Evolutionary conservation across 257 asterid genomes (phyloP).

Genomic region (Cinchona pubescens): DNA sequence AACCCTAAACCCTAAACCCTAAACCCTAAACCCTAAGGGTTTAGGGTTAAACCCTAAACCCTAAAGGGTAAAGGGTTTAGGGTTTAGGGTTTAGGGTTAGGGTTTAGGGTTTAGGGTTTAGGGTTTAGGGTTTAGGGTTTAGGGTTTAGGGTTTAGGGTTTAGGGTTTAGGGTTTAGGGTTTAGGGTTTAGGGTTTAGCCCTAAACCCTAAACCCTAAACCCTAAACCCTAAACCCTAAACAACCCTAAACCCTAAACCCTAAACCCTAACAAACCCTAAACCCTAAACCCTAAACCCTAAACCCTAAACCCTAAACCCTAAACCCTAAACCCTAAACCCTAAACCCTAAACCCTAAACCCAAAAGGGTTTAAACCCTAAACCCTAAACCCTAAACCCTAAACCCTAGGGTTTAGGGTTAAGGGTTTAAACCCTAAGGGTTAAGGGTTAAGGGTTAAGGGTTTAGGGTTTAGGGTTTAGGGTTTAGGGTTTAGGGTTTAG

Average conservation of each 20-base stretch:
- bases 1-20: too few species aligned
- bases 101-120: too few species aligned
- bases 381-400: constrained; percentile 12
- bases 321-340: constrained; percentile 4
- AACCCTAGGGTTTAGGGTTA: not conserved
- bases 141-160: too few species aligned
- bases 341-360: constrained; percentile 13
- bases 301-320: constrained; percentile 1
- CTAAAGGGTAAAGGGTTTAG: too few species aligned
- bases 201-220: too few species aligned
- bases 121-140: too few species aligned
- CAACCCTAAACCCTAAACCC: not conserved
- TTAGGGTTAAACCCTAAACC: too few species aligned
- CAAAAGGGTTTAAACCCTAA: constrained; percentile 5
- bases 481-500: not conserved
- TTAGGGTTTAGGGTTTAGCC: too few species aligned
- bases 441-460: constrained; percentile 2
- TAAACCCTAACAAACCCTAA: constrained; percentile 1
- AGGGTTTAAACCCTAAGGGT: constrained; percentile 12
- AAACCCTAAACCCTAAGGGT: too few species aligned
- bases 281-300: not conserved
- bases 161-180: too few species aligned
- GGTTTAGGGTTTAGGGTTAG: too few species aligned
- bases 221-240: too few species aligned
- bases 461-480: constrained; percentile 1